Evolutionary conservation across 805 yeast genomes (phyloP), one percentile per base, ranked within the genome.

Genomic region (Starmerella bacillaris): DNA sequence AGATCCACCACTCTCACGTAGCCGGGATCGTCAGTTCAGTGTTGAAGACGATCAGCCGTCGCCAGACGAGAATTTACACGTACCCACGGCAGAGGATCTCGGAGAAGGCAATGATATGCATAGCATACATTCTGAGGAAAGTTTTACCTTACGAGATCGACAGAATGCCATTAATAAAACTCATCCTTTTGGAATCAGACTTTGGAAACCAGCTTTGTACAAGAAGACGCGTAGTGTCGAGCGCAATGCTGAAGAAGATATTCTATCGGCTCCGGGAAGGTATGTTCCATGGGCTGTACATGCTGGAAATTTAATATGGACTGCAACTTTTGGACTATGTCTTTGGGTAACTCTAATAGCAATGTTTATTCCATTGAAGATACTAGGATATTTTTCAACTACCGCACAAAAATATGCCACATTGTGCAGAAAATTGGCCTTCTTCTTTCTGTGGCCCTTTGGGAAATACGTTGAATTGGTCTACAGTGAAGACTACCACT

Each of bases 131-230:
- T 72, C 92, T 0, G 52, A 70, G 19, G 95, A 86, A 54, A 77
- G 93, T 4, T 75, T 78, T 52, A 89, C 94, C 4, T 64, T 86
- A 36, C 65, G 89, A 40, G 94, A 84, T 46, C 72, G 95, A 44
- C 98, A 89, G 56, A 84, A 79, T 47, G 98, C 98, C 12, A 89
- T 89, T 52, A 89, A 89, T 52, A 74, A 78, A 35, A 83, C 95
- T 4, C 98, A 89, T 61, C 98, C 98, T 1, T 89, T 89, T 50
- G 98, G 98, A 65, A 86, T 89, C 31, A 76, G 94, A 55, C 80
- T 89, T 48, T 89, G 98, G 98, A 89, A 89, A 51, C 98, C 98
- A 1, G 94, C 96, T 2, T 61, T 89, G 37, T 89, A 89, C 58
- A 89, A 89, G 54, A 89, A 89, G 55, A 68, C 69, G 39, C 72